Base-by-base conservation (phyloP, 2,329 filamentous ascomycete species). In the Daldinia sp. region DNA sequence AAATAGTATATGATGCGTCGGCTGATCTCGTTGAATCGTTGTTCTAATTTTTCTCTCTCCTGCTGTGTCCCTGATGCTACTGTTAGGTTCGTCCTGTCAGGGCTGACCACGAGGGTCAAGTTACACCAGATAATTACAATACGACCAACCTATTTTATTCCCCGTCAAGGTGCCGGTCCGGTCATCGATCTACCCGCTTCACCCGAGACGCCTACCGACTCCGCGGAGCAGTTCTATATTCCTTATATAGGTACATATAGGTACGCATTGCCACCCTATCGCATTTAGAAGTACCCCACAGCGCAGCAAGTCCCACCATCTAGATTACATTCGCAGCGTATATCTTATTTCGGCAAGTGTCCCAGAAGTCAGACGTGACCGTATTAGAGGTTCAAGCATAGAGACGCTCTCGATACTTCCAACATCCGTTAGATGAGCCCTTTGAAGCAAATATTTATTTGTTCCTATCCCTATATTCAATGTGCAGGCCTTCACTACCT, bases 141-240 rank as follows among this genome's bases (percentile, higher is more conserved):
- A 63, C 45, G 27, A 65, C 58, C 35, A 58, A 61, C 48, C 39
- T 58, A 55, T 53, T 43, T 34, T 52, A 43, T 63, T 30, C 15
- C 60, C 53, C 57, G 43, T 43, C 19, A 60, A 27, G 70, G 70
- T 25, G 73, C 48, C 21, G 63, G 68, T 4, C 70, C 71, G n/a
- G 63, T 66, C 6, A 66, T 68, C 11, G 60, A 58, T 9, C 66
- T 65, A 1, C 65, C 67, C 11, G 64, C 63, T 56, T 47, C 52
- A 3, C 71, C 47, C 9, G 52, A 57, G 10, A 61, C 60, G 4
- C 49, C 23, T 5, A 70, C 70, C 5, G 63, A 8, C 9, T 68
- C 66, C 34, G 74, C 69, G 29, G 68, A 64, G 61, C 71, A 58
- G 9, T 64, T 65, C 13, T 79, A 75, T 0, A 77, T 80, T 15